Conservation (phyloP, 1,284 basidiomycete genomes). For the Taiwanofungus camphoratus region DNA sequence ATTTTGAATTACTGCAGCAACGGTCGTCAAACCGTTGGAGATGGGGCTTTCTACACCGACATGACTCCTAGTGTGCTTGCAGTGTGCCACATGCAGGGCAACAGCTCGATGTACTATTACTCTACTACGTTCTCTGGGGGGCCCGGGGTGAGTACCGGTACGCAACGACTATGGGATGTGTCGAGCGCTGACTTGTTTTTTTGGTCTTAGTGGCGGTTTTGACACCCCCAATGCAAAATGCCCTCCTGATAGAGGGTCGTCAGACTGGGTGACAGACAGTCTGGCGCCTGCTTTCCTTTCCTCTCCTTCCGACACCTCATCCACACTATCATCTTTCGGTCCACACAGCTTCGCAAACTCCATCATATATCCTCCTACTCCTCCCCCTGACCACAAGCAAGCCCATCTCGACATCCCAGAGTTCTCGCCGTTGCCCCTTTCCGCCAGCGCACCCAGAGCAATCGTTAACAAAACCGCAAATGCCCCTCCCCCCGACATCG, state of each 20-base stretch:
- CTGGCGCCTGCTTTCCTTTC: slow-evolving; percentile 56
- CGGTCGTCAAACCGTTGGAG: slow-evolving; percentile 89
- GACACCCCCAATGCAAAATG: slow-evolving; percentile 82
- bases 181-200: too few relatives aligned
- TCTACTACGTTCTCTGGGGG: slow-evolving; percentile 86
- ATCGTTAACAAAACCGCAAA: slow-evolving; percentile 34
- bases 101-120: slow-evolving; percentile 78
- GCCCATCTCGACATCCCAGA: slow-evolving; percentile 10
- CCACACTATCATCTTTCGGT: slow-evolving; percentile 27
- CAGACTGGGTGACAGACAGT: slow-evolving; percentile 86
- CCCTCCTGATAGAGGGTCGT: slow-evolving; percentile 89
- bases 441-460: slow-evolving; percentile 34
- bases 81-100: slow-evolving; percentile 76
- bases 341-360: slow-evolving; percentile 31
- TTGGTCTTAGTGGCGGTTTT: slow-evolving; percentile 75
- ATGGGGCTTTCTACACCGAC: slow-evolving; percentile 82
- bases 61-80: slow-evolving; percentile 74
- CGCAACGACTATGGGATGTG: too few relatives aligned
- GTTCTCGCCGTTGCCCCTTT: slow-evolving; percentile 11
- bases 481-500: slow-evolving; percentile 29
- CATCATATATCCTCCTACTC: slow-evolving; percentile 28
- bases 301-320: slow-evolving; percentile 36
- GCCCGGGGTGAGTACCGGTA: slow-evolving; percentile 58
- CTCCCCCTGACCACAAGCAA: slow-evolving; percentile 19
- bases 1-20: slow-evolving; percentile 47